Conservation (phyloP, 441 rosid species). For the Corymbia calophylla region DNA sequence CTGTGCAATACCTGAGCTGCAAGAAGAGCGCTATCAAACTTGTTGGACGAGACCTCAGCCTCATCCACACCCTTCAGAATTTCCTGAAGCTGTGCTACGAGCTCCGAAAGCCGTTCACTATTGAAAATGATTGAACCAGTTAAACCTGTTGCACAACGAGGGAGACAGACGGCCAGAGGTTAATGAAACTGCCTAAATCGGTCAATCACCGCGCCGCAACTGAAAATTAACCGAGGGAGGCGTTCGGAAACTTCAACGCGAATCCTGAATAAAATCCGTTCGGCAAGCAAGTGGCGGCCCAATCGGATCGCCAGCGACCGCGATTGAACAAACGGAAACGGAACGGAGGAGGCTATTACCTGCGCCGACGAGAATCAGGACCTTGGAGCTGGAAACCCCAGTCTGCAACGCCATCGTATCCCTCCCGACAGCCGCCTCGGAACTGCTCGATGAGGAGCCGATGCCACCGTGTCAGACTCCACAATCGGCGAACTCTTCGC, state of each 20-base stretch:
- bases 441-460: neutral
- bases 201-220: neutral
- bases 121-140: conserved; percentile 73
- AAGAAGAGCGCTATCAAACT: conserved; percentile 48
- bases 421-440: neutral
- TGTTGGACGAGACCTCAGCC: conserved; percentile 42
- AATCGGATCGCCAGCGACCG: neutral
- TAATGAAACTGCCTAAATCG: neutral
- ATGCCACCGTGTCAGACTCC: neutral
- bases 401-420: conserved; percentile 76
- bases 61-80: conserved; percentile 67
- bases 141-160: conserved; percentile 38
- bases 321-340: neutral
- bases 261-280: neutral
- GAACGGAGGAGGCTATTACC: conserved; percentile 25
- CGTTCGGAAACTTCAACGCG: neutral
- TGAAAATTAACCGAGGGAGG: neutral
- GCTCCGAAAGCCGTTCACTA: conserved; percentile 68
- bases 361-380: conserved; percentile 78
- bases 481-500: neutral
- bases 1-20: conserved; percentile 65
- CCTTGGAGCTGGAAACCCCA: conserved; percentile 75
- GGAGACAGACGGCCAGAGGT: neutral
- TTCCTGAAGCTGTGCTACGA: conserved; percentile 79
- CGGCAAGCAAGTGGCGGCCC: neutral